phyloP scores from a whole-genome alignment of 106 monocot species.

The Dendrobium catenatum region DNA sequence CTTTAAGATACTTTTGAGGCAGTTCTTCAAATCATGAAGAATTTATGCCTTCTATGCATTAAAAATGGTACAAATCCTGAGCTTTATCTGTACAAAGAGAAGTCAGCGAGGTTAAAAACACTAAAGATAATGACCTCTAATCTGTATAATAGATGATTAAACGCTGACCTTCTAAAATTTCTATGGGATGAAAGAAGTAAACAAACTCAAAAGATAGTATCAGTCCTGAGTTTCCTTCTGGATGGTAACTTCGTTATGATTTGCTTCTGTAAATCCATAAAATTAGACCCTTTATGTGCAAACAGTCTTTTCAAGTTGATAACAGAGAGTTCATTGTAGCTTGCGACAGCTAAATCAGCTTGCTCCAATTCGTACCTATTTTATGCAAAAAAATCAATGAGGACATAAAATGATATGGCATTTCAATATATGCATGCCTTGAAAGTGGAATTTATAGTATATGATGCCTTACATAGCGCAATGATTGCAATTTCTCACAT shows the following conservation, averaged over 20 bases:
- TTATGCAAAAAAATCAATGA: background rate
- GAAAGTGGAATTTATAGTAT: no score
- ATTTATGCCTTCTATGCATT: no score
- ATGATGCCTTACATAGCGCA: no score
- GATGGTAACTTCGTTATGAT: conserved; percentile 60
- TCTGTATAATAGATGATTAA: background rate
- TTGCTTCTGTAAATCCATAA: conserved; percentile 97
- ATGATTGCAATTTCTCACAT: no score
- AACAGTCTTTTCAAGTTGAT: conserved; percentile 90
- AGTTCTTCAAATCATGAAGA: no score
- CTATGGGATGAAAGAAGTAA: background rate
- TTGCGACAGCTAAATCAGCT: conserved; percentile 81
- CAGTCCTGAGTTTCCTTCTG: conserved; percentile 67
- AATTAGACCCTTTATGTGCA: conserved; percentile 64
- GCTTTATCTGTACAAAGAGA: no score
- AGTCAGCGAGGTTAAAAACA: no score
- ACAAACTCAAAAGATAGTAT: conserved; percentile 49
- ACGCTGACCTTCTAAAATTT: background rate
- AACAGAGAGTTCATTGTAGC: conserved; percentile 83
- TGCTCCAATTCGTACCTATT: conserved; percentile 88
- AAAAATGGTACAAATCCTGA: no score
- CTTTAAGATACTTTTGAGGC: no score
- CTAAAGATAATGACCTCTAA: background rate
- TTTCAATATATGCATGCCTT: no score
- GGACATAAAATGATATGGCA: no score